Percentiles rank a stretch among this genome's conserved stretches.
Conservation (phyloP, 495 filamentous ascomycete species). For the Penicillium pulvis region DNA sequence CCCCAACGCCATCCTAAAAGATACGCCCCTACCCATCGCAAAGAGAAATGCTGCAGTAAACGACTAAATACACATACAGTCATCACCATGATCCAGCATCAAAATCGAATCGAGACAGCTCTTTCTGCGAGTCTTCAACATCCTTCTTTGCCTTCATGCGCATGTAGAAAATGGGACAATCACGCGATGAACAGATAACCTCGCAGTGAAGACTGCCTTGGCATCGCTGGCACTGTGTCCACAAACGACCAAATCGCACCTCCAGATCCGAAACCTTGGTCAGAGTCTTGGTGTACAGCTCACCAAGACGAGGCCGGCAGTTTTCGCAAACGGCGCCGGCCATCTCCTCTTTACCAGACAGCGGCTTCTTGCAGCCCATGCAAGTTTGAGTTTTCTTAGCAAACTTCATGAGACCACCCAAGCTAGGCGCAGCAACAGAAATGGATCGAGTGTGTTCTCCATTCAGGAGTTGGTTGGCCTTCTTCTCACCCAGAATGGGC, state of each 20-base stretch:
- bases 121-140: conserved; percentile 91
- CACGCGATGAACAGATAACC: conserved; percentile 93
- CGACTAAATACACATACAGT: conserved; percentile 11
- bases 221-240: conserved; percentile 98
- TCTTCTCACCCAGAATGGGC: conserved; percentile 90
- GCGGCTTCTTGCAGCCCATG: conserved; percentile 97
- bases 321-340: conserved; percentile 86
- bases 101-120: conserved; percentile 85
- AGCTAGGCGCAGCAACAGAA: conserved; percentile 81
- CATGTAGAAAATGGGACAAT: conserved; percentile 99
- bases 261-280: conserved; percentile 88
- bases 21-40: conserved; percentile 3
- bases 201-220: conserved; percentile 97
- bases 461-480: conserved; percentile 75
- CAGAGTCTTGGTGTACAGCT: conserved; percentile 91
- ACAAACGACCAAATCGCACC: conserved; percentile 86
- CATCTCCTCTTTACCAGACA: conserved; percentile 74
- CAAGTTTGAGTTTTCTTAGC: conserved; percentile 96
- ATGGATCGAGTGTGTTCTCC: conserved; percentile 94
- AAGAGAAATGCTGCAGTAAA: neutral
- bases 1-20: conserved; percentile 11
- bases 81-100: conserved; percentile 65
- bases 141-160: conserved; percentile 99
- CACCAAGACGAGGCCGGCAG: conserved; percentile 81
- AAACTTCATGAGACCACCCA: conserved; percentile 98